A percentile compares a stretch with the other conserved stretches of the same genome.
Conservation (phyloP, 2,329 filamentous ascomycete genomes). For the Xylariaceae sp. region DNA sequence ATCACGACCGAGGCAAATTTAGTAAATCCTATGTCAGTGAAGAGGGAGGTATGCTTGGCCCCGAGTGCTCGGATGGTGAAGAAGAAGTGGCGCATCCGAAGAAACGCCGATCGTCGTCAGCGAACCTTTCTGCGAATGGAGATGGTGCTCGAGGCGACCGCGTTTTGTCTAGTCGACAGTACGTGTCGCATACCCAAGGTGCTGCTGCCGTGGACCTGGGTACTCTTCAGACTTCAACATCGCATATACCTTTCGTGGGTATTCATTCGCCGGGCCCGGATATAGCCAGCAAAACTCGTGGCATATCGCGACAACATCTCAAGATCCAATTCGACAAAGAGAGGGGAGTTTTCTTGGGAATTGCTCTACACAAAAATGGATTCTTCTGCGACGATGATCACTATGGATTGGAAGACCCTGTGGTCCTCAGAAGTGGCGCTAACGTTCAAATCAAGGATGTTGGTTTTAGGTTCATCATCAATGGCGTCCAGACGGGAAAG, state of each 20-base stretch:
- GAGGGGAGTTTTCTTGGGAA: slow-evolving; percentile 60
- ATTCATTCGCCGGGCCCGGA: slow-evolving; percentile 67
- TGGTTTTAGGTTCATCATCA: slow-evolving; percentile 64
- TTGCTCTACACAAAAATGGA: slow-evolving; percentile 59
- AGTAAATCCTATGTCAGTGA: slow-evolving; percentile 65
- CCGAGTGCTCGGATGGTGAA: slow-evolving; percentile 52
- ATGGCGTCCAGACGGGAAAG: slow-evolving; percentile 53
- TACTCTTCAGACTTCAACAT: slow-evolving; percentile 55
- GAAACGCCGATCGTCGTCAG: slow-evolving; percentile 42
- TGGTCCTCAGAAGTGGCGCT: slow-evolving; percentile 59
- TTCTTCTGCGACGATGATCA: slow-evolving; percentile 62
- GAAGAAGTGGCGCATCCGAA: slow-evolving; percentile 38
- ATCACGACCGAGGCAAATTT: slow-evolving; percentile 49
- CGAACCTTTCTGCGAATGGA: slow-evolving; percentile 38
- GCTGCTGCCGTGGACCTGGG: slow-evolving; percentile 56
- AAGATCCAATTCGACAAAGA: slow-evolving; percentile 67
- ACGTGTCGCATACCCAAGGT: slow-evolving; percentile 56
- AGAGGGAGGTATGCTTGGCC: slow-evolving; percentile 64
- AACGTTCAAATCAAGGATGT: slow-evolving; percentile 70
- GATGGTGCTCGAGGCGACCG: slow-evolving; percentile 35
- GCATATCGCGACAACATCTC: slow-evolving; percentile 70
- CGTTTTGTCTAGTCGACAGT: slow-evolving; percentile 54
- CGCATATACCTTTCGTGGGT: slow-evolving; percentile 61
- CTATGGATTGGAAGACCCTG: slow-evolving; percentile 44
- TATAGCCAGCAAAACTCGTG: slow-evolving; percentile 60